Evolutionary conservation across 495 filamentous ascomycete species (phyloP).

Genomic region (Cercophora sp.): DNA sequence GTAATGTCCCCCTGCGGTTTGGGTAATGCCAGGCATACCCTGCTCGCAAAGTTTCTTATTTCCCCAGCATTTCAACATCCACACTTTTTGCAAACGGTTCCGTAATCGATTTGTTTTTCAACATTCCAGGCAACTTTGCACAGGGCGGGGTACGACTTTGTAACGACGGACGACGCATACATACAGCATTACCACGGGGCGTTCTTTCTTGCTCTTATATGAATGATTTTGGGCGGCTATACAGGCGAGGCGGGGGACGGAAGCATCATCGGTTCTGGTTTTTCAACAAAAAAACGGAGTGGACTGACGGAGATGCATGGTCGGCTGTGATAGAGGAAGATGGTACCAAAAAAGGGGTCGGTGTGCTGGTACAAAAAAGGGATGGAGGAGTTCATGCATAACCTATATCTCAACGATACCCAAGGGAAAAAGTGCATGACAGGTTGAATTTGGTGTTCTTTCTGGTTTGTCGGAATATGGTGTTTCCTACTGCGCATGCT

Average conservation of each 20-base stretch:
- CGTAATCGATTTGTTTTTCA: conserved; percentile 3
- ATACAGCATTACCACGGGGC: conserved; percentile 7
- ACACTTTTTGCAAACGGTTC: conserved; percentile 6
- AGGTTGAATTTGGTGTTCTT: too few relatives aligned
- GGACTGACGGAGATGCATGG: too few relatives aligned
- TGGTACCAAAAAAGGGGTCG: background rate
- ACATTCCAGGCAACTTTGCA: conserved; percentile 7
- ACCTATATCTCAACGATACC: conserved; percentile 39
- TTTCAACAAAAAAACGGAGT: conserved; percentile 33
- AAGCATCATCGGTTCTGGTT: conserved; percentile 22
- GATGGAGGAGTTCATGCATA: conserved; percentile 13
- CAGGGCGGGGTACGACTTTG: conserved; percentile 5
- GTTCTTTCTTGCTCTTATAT: conserved; percentile 6
- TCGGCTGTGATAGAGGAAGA: conserved; percentile 3
- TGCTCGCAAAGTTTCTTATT: conserved; percentile 1
- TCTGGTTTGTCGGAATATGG: background rate
- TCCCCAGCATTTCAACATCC: conserved; percentile 6
- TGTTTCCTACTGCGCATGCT: background rate
- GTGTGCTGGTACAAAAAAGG: conserved; percentile 1
- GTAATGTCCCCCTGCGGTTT: conserved; percentile 14
- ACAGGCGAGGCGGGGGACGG: conserved; percentile 9
- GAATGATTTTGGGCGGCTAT: background rate
- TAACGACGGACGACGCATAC: conserved; percentile 7
- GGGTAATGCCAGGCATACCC: background rate
- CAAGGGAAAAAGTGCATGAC: conserved; percentile 10